Base-by-base conservation (phyloP, 352 stramenopile genomes). In the Globisporangium lucens region DNA sequence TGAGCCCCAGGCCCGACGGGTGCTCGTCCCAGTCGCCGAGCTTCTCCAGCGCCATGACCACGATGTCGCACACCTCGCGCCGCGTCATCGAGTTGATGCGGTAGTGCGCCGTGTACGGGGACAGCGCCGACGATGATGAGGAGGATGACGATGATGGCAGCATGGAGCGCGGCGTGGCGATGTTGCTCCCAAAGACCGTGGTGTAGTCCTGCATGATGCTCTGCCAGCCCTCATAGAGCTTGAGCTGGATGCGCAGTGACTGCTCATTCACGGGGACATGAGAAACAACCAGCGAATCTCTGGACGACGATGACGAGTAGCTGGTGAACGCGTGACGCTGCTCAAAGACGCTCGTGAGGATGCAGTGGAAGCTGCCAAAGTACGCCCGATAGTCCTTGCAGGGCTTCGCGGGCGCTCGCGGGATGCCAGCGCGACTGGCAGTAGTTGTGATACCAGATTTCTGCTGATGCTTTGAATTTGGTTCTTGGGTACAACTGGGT, bases 201-300 rank as follows among this genome's bases (percentile, higher is more conserved):
- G 83, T 75, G 63, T 96, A 96, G 75, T 96, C 89, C 9, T 83
- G 66, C 87, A 96, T 96, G 70, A 96, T 91, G 22, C 76, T 88
- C 41, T 89, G 78, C 83, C 85, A 96, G 24, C 82, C 77, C 55
- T 91, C 76, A 58, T 96, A 95, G 0, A 96, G 72, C 59, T 93
- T 93, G 49, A 87, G 74, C 69, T 94, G 86, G 27, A 90, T 71
- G 4, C 76, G 68, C 63, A 96, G 79, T 5, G 80, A 77, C 33
- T 84, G 75, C 8, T 88, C 80, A 13, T 79, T 72, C 6, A 74
- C 53, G 1, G 59, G 63, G 4, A 27, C 46, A n/a, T 56, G 56
- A 15, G n/a, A 3, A 12, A 15, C 33, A 61, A 63, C 24, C 56
- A 68, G n/a, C 73, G 71, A 59, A 68, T 74, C 30, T 51, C 53